These are phyloP conservation scores for Tausonia pullulans DNA, from an alignment of 1,284 basidiomycete species.

Conservation along the genomic window DNA sequence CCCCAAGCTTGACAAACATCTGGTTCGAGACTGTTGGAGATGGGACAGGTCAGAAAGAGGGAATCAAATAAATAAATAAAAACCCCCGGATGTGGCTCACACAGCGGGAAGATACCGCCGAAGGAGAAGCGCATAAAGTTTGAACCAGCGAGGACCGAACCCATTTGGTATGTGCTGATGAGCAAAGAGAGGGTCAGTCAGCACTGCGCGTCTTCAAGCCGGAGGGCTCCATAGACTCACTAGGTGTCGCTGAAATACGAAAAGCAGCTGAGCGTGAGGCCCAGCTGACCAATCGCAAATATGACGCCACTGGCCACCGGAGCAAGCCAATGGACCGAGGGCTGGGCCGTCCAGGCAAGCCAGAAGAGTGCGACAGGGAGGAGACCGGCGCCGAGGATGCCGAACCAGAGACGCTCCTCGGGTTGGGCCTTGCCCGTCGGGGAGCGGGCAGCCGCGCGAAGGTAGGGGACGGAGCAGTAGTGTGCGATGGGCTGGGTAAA, in stretches of 20 bases:
- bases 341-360: conserved; percentile 7
- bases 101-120: conserved; percentile 7
- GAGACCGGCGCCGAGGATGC: conserved; percentile 14
- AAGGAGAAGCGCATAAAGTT: conserved; percentile 11
- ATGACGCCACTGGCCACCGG: not conserved
- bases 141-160: conserved; percentile 11
- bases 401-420: conserved; percentile 12
- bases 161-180: conserved; percentile 1
- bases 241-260: not conserved
- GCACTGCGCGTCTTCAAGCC: too few species aligned
- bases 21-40: conserved; percentile 1
- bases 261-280: not conserved
- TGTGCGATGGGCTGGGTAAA: conserved; percentile 9
- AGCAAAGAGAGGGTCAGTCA: too few species aligned
- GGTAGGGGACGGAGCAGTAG: not conserved
- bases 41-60: not conserved
- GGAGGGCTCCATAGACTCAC: not conserved
- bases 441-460: not conserved
- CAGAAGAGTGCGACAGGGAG: conserved; percentile 14
- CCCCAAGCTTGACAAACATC: conserved; percentile 12
- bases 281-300: conserved; percentile 2
- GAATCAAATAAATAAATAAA: not conserved
- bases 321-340: conserved; percentile 10
- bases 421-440: conserved; percentile 6
- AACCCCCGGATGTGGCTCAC: not conserved